Base-by-base conservation (phyloP, 768 basidiomycete genomes). In the Pleurotus djamor region DNA sequence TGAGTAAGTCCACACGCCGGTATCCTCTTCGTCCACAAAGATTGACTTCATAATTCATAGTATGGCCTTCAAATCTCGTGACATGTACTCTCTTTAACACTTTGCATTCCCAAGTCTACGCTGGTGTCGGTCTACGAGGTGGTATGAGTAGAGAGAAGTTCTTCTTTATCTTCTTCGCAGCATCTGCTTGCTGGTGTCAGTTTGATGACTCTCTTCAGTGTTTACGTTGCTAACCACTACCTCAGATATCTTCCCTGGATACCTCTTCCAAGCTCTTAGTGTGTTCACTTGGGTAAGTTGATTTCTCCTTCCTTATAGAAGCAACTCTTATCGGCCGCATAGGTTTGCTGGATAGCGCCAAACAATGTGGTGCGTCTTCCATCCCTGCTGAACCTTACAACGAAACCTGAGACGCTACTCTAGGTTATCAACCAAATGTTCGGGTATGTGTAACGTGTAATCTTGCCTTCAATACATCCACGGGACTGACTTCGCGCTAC, bases 61-160 rank as follows among this genome's bases (percentile, higher is more conserved):
- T 92, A 68, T 93, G 91, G 91, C 91, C 91, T 0, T 72, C 77
- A 14, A 87, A 89, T 59, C 80, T 93, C 16, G 88, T 92, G 41
- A 85, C 81, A 13, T 91, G 91, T 64, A 87, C 79, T 0, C 72
- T 83, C 13, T 92, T 94, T 76, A 94, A 93, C 70, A 93, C 91
- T 1, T 79, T 94, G 0, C 92, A 94, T 70, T 83, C 86, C 0
- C 84, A 88, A 65, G 72, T 76, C 43, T 90, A 90, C 60, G 79
- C 85, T 33, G 91, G 91, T 58, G 79, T 81, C 13, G 86, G 88
- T 7, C 77, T 72, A 34, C 79, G 82, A 41, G 85, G 83, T 3
- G 90, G 90, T 61, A 73, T 93, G 48, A 84, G 82, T 61, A 84
- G 93, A 52, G 88, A 90, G 68, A 80, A 84, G 5, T 94, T 92